Base-by-base conservation (phyloP, 139 green algal genomes). In the Coccomyxa sp. region DNA sequence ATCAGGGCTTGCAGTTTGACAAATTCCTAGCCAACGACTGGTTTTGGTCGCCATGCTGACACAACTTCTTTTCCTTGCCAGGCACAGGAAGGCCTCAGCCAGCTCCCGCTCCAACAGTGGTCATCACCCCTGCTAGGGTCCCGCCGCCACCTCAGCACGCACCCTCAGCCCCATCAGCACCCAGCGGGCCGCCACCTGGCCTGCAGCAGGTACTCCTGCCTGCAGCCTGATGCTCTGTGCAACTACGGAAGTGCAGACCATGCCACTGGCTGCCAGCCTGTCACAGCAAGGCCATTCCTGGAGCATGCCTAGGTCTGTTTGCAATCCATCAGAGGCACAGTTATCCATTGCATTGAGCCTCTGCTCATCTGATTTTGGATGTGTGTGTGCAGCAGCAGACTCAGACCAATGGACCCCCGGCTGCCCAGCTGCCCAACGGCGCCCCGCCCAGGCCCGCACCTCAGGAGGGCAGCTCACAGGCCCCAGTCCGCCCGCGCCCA, bases 171-270 rank as follows among this genome's bases (percentile, higher is more conserved):
- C 2, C 37, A 40, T 24, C 76, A 58, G 39, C 31, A n/a, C 12
- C n/a, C 39, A 38, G 80, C 77, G 16, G 77, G 68, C 71, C 75
- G 73, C 33, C 79, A 38, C 55, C 70, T 40, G 34, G 70, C 29
- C 9, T 34, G 35, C 34, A 36, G 70, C 33, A 64, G 18, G 18
- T 2, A 18, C 50, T 31, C 18, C 50, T 31, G 50, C 50, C 50
- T 22, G 18, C 50, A 64, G 50, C 50, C 22, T 22, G 18, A 18
- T 64, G 18, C 50, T 22, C 50, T 22, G 50, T 64, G 50, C 50
- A 64, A 2, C 18, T 64, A 7, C 50, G 50, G 18, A 18, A 18
- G 18, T 64, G 50, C 22, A 64, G 2, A 31, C 50, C 50, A 18
- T 7, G 5, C 22, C 50, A 3, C 50, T 22, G 22, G 50, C 18